Conservation (phyloP, 2,329 filamentous ascomycete genomes). For the Xylaria digitata region DNA sequence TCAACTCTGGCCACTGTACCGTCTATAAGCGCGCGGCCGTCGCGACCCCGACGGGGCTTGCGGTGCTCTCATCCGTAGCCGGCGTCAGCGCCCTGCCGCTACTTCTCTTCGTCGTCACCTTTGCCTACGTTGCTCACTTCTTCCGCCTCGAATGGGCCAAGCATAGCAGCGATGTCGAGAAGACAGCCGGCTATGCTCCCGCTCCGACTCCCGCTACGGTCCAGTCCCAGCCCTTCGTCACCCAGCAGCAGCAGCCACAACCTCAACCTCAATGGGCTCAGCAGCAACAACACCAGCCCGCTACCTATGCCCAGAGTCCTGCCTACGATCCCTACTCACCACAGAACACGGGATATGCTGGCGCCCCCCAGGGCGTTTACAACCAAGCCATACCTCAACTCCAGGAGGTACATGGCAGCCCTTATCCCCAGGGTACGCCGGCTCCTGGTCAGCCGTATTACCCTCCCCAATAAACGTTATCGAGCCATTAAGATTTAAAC, state of each 20-base stretch:
- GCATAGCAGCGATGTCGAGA: slow-evolving; percentile 43
- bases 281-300: slow-evolving; percentile 37
- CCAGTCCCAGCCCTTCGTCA: slow-evolving; percentile 39
- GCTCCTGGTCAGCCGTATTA: slow-evolving; percentile 41
- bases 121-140: slow-evolving; percentile 50
- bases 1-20: slow-evolving; percentile 55
- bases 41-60: slow-evolving; percentile 52
- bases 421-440: slow-evolving; percentile 41
- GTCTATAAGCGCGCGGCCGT: slow-evolving; percentile 48
- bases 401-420: slow-evolving; percentile 25
- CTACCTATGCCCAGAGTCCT: slow-evolving; percentile 14
- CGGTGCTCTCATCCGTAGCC: slow-evolving; percentile 55
- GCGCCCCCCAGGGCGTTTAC: slow-evolving; percentile 33
- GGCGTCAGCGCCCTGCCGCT: slow-evolving; percentile 57
- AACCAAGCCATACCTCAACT: slow-evolving; percentile 33
- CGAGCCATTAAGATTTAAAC: not conserved
- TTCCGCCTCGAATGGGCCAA: slow-evolving; percentile 47
- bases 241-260: slow-evolving; percentile 42
- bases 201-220: slow-evolving; percentile 5
- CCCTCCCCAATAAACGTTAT: slow-evolving; percentile 34
- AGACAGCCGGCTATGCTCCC: slow-evolving; percentile 28
- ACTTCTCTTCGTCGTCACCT: slow-evolving; percentile 49
- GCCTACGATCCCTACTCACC: slow-evolving; percentile 40
- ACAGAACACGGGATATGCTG: slow-evolving; percentile 40
- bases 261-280: slow-evolving; percentile 39